Conservation (phyloP, 2,329 filamentous ascomycete species). For the Epichloe baconii region DNA sequence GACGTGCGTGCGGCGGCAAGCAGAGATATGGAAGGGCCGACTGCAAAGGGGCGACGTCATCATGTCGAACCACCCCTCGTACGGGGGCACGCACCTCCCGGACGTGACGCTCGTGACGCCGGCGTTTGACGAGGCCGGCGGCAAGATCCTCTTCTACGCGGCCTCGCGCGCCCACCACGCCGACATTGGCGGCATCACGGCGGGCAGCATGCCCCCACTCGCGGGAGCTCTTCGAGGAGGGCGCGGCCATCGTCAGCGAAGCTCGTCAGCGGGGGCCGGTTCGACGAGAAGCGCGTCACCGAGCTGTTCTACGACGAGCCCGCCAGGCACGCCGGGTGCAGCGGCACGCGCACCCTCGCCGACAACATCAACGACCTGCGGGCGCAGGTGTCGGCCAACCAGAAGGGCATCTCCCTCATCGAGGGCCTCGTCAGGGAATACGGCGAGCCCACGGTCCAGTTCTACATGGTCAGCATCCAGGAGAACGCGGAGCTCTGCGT, state of each 20-base stretch:
- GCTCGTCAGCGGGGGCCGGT: conserved; percentile 61
- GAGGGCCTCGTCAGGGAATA: conserved; percentile 64
- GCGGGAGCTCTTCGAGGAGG: conserved; percentile 48
- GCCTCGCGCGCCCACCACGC: conserved; percentile 71
- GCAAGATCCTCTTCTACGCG: conserved; percentile 69
- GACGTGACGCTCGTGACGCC: conserved; percentile 74
- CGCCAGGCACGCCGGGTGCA: conserved; percentile 61
- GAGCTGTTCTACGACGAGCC: conserved; percentile 63
- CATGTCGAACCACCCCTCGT: conserved; percentile 73
- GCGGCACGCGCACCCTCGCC: conserved; percentile 62
- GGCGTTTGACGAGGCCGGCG: conserved; percentile 51
- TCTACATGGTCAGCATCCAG: conserved; percentile 76
- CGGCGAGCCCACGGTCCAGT: conserved; percentile 62
- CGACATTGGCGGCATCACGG: conserved; percentile 73
- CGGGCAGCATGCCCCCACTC: conserved; percentile 73
- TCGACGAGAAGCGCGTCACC: conserved; percentile 64
- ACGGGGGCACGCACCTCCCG: conserved; percentile 69
- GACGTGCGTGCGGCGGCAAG: conserved; percentile 65
- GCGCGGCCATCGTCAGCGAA: conserved; percentile 52
- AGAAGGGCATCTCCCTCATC: conserved; percentile 76
- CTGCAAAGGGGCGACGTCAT: conserved; percentile 69
- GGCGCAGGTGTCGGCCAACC: conserved; percentile 72
- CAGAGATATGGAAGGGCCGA: conserved; percentile 66
- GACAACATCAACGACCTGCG: conserved; percentile 78
- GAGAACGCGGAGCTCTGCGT: conserved; percentile 67